phyloP scores from a whole-genome alignment of 2,329 filamentous ascomycete species.

The Cryphonectria naterciae region DNA sequence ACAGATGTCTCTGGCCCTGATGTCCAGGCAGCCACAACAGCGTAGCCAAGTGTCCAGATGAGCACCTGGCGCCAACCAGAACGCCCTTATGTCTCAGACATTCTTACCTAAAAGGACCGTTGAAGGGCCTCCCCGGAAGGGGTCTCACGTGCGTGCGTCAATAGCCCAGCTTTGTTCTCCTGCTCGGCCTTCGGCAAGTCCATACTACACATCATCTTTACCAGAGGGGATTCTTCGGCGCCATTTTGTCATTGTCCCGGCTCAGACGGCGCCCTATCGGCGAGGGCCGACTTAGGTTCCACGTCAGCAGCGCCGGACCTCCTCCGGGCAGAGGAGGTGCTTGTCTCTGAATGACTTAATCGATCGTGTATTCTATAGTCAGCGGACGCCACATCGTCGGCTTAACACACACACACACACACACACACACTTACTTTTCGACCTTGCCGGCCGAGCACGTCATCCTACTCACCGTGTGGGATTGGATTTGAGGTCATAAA shows the following conservation, averaged over 20 bases:
- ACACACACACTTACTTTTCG: neutral
- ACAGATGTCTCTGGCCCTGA: neutral
- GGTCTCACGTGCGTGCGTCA: neutral
- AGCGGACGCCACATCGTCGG: neutral
- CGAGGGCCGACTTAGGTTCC: neutral
- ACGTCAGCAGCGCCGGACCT: neutral
- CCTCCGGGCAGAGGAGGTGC: neutral
- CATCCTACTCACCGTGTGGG: neutral
- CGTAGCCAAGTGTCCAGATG: neutral
- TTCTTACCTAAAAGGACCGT: neutral
- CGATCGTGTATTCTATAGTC: neutral
- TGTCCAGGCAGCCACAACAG: neutral
- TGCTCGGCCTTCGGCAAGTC: neutral
- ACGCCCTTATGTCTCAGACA: neutral
- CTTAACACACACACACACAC: no score
- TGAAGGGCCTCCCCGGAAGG: neutral
- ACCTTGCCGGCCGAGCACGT: neutral
- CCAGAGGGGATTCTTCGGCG: neutral
- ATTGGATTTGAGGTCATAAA: neutral
- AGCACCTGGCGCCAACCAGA: neutral
- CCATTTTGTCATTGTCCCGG: neutral
- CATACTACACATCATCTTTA: neutral
- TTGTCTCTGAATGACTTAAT: conserved; percentile 1
- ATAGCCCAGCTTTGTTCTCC: neutral
- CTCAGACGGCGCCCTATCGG: neutral